These are phyloP conservation scores for Phytophthora uliginosa DNA, from an alignment of 352 stramenopile species.

Conservation along the genomic window DNA sequence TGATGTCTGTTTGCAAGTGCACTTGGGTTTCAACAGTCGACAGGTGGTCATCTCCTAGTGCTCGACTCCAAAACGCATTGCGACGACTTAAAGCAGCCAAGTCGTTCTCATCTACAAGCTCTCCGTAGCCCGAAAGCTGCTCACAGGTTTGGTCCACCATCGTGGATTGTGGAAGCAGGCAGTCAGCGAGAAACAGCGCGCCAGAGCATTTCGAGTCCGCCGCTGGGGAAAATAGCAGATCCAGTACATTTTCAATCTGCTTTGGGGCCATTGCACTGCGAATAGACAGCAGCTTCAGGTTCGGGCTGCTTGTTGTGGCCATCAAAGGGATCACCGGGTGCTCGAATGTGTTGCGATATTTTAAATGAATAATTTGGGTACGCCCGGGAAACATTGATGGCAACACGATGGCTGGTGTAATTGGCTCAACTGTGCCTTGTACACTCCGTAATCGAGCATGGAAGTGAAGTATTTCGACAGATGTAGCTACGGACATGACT, in stretches of 20 bases:
- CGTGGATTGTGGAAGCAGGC: slow-evolving; percentile 31
- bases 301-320: slow-evolving; percentile 23
- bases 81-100: slow-evolving; percentile 45
- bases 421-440: slow-evolving; percentile 40
- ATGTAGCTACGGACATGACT: slow-evolving; percentile 47
- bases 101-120: slow-evolving; percentile 42
- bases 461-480: slow-evolving; percentile 52
- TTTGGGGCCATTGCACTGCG: slow-evolving; percentile 22
- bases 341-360: slow-evolving; percentile 56
- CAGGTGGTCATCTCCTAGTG: slow-evolving; percentile 3
- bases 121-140: slow-evolving; percentile 50
- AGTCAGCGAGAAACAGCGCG: slow-evolving; percentile 49
- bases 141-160: slow-evolving; percentile 26
- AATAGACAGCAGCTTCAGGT: slow-evolving; percentile 35
- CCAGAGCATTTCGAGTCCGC: slow-evolving; percentile 36
- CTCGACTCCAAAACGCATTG: slow-evolving; percentile 37
- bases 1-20: slow-evolving; percentile 47
- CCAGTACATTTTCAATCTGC: slow-evolving; percentile 33
- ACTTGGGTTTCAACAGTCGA: slow-evolving; percentile 33
- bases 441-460: slow-evolving; percentile 42
- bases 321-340: slow-evolving; percentile 40
- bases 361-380: slow-evolving; percentile 38
- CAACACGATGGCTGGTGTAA: slow-evolving; percentile 37
- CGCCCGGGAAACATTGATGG: slow-evolving; percentile 50
- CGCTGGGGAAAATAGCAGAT: slow-evolving; percentile 46